Evolutionary conservation across 441 rosid genomes (phyloP), one percentile per base, ranked within the genome.

Genomic region (Pelargonium fulgidum): DNA sequence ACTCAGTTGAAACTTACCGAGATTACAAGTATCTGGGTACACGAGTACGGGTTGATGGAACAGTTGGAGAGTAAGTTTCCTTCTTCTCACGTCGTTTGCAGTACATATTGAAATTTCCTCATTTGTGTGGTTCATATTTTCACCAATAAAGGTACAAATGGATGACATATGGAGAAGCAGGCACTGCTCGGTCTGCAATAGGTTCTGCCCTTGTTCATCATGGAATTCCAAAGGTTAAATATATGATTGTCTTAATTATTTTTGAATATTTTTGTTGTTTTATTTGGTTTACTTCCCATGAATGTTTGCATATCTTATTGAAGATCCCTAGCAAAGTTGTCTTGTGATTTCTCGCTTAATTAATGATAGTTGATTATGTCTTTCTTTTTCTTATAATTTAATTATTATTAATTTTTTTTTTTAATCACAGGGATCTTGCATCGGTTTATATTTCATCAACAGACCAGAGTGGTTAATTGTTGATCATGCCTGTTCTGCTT

Each of bases 81-180:
- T 61, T 5, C 13, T 26, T 45, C 22, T 52, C 58, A 56, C 44
- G 7, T 12, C 62, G 69, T 66, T 24, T 22, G 36, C 13, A 41
- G 39, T 68, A 73, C 47, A 62, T 58, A 44, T 65, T 64, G 39
- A 56, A 44, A 39, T 70, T 68, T 11, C 20, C 45, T 76, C 47
- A 67, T 67, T 67, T 24, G 42, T 71, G 74, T 70, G 19, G 20
- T 16, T 52, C 45, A 65, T 24, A 42, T 73, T 54, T 63, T 52
- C 66, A 41, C 42, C 70, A 33, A 19, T 67, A 29, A 70, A 84
- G 99, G 79, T 95, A 95, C 82, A 90, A 92, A 81, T 95, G 99
- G 98, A 86, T 95, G 90, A 95, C 99, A 22, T 95, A 83, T 81
- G 96, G 98, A 75, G 99, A 95, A 82, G 96, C 80, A 50, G 92